Evolutionary conservation across 768 basidiomycete genomes (phyloP).

Genomic region (Mrakia frigida): DNA sequence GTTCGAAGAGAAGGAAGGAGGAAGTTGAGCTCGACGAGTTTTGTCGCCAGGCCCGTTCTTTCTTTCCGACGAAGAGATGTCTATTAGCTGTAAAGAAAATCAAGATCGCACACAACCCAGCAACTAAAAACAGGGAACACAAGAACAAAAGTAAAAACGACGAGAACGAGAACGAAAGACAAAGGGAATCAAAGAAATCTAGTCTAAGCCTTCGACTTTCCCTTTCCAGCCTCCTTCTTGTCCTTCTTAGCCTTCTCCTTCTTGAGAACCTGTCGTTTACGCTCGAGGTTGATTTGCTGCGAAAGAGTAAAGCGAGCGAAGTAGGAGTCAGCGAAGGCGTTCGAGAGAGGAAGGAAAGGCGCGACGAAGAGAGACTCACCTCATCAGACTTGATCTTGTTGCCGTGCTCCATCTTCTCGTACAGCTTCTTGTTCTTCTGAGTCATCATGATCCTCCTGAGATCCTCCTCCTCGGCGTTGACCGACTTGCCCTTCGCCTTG

Average conservation of each 20-base stretch:
- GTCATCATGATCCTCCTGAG: constrained; percentile 99
- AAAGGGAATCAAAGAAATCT: neutral
- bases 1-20: no score
- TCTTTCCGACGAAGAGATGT: no score
- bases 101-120: no score
- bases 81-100: no score
- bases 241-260: constrained; percentile 49
- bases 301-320: constrained; percentile 9
- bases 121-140: neutral
- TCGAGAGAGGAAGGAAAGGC: neutral
- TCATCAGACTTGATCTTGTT: constrained; percentile 69
- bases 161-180: neutral
- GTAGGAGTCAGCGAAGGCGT: neutral
- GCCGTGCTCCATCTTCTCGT: constrained; percentile 86
- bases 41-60: no score
- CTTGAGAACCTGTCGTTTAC: constrained; percentile 57
- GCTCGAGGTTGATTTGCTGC: constrained; percentile 60
- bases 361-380: constrained; percentile 52
- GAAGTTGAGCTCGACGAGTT: no score
- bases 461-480: constrained; percentile 50
- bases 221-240: constrained; percentile 35
- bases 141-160: neutral
- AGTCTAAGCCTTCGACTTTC: constrained; percentile 18
- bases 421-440: constrained; percentile 86
- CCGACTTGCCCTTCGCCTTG: constrained; percentile 30